These are phyloP conservation scores for Prunus campanulata DNA, from an alignment of 306 rosid genomes.

Conservation along the genomic window DNA sequence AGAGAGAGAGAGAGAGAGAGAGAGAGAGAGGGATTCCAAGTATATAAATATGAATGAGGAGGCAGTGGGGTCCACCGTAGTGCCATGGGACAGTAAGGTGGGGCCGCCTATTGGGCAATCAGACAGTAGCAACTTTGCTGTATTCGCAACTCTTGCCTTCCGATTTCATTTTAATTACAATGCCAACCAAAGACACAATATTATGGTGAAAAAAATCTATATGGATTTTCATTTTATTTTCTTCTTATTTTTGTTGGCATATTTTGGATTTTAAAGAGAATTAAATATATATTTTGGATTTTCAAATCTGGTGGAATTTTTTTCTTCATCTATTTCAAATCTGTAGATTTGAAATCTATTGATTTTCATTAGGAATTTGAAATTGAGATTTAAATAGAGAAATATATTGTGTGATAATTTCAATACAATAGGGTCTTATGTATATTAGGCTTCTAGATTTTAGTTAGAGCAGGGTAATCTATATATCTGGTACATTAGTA, in stretches of 20 bases:
- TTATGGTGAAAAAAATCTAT: not conserved
- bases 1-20: conserved; percentile 16
- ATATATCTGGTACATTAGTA: not conserved
- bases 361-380: not conserved
- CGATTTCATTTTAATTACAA: conserved; percentile 31
- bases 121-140: conserved; percentile 3
- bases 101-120: conserved; percentile 22
- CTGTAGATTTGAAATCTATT: not conserved
- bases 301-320: no score
- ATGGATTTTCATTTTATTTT: not conserved
- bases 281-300: no score
- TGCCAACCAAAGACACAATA: not conserved
- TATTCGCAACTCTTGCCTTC: conserved; percentile 12
- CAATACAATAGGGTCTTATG: not conserved
- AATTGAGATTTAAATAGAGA: not conserved
- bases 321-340: not conserved
- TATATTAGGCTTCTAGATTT: not conserved
- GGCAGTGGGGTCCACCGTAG: not conserved
- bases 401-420: not conserved
- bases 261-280: not conserved
- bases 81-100: conserved; percentile 27
- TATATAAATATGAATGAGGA: conserved; percentile 11
- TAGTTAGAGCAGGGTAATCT: not conserved
- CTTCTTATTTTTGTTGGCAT: not conserved
- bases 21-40: conserved; percentile 19